A percentile compares a stretch with the other conserved stretches of the same genome.
phyloP scores from a whole-genome alignment of 2,329 filamentous ascomycete species.

The Colletotrichum destructivum region DNA sequence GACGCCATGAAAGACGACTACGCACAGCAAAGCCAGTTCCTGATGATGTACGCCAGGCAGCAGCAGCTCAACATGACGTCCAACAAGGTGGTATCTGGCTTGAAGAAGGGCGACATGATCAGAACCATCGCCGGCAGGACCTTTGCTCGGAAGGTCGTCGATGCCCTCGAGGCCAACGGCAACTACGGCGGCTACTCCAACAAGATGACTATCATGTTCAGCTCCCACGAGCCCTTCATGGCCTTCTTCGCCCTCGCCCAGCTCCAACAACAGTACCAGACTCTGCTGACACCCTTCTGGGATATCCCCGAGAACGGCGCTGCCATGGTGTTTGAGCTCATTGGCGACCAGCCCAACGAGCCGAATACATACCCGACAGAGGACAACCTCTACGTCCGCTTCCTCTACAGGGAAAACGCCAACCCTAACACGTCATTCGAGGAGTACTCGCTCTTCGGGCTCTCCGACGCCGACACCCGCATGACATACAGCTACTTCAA shows the following conservation, averaged over 20 bases:
- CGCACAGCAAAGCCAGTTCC: slow-evolving; percentile 60
- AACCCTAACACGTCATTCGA: slow-evolving; percentile 53
- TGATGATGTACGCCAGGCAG: slow-evolving; percentile 75
- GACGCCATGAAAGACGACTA: slow-evolving; percentile 54
- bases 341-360: slow-evolving; percentile 49
- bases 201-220: slow-evolving; percentile 69
- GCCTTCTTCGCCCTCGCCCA: slow-evolving; percentile 67
- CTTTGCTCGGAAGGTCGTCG: slow-evolving; percentile 61
- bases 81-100: slow-evolving; percentile 72
- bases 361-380: slow-evolving; percentile 48
- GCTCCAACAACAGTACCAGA: slow-evolving; percentile 66
- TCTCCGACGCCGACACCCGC: slow-evolving; percentile 49
- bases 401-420: slow-evolving; percentile 68
- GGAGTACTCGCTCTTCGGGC: slow-evolving; percentile 59
- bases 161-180: slow-evolving; percentile 60
- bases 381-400: slow-evolving; percentile 66
- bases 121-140: slow-evolving; percentile 69
- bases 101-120: slow-evolving; percentile 55
- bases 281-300: slow-evolving; percentile 56
- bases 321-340: slow-evolving; percentile 81
- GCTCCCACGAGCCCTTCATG: slow-evolving; percentile 68
- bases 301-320: slow-evolving; percentile 77
- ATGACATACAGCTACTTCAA: slow-evolving; percentile 59
- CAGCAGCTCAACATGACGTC: slow-evolving; percentile 73
- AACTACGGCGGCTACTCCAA: slow-evolving; percentile 54